These are phyloP conservation scores for Camellia japonica DNA, from an alignment of 148 eudicot genomes.

Conservation along the genomic window DNA sequence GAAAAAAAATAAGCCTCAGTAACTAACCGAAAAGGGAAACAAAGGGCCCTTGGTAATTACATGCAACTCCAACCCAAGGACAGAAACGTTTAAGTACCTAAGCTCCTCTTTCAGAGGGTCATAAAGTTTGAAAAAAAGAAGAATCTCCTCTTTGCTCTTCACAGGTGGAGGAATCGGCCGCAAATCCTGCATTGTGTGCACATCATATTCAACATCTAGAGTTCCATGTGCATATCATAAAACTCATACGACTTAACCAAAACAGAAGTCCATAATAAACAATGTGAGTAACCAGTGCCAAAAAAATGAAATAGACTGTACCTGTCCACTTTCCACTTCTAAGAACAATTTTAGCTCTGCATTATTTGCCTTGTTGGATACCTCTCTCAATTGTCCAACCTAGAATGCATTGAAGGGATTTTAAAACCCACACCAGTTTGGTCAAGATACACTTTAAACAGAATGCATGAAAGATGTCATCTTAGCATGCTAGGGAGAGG, in stretches of 20 bases:
- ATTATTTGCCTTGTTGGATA: conserved; percentile 62
- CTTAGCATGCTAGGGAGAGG: neutral
- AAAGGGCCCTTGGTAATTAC: neutral
- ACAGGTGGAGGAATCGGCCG: conserved; percentile 63
- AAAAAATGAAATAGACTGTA: conserved; percentile 22
- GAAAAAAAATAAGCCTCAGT: neutral
- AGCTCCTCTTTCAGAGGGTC: conserved; percentile 89
- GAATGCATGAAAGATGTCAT: neutral
- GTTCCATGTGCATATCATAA: conserved; percentile 4
- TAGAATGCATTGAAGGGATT: conserved; percentile 18
- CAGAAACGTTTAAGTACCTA: conserved; percentile 39
- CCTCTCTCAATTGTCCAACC: conserved; percentile 92
- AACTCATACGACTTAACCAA: neutral
- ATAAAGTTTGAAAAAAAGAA: conserved; percentile 91
- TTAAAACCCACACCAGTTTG: neutral
- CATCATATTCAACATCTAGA: conserved; percentile 4
- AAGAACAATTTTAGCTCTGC: conserved; percentile 87
- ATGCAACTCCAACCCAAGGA: conserved; percentile 11
- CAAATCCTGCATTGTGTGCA: conserved; percentile 49
- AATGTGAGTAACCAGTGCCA: conserved; percentile 4
- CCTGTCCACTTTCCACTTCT: conserved; percentile 80
- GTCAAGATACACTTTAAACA: neutral
- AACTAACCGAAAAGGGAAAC: neutral
- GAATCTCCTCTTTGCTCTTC: conserved; percentile 80
- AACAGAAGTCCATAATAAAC: neutral